Base-by-base conservation (phyloP, 2,329 filamentous ascomycete species). In the Talaromyces amestolkiae region DNA sequence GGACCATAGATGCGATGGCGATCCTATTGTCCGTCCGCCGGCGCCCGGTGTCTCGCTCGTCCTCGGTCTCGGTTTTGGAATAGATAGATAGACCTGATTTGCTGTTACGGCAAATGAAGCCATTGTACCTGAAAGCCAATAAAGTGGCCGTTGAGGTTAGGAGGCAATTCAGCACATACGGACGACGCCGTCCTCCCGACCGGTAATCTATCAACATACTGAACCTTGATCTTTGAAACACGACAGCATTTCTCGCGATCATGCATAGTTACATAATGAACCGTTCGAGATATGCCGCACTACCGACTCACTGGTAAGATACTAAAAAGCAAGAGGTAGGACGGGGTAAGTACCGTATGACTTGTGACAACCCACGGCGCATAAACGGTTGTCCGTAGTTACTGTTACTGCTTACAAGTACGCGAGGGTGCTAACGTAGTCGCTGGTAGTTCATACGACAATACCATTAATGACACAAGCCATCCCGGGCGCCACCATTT, bases 401-500 rank as follows among this genome's bases (percentile, higher is more conserved):
- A 24, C 3, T 47, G 2, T 7, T 6, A 7, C 27, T 31, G 27
- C 27, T 31, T 3, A 31, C 5, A 17, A 31, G 17, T 19, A 35
- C 7, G n/a, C 53, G 11, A 37, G 53, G 17, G 33, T 37, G 53
- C 53, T 56, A 56, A 15, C n/a, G 33, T 56, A 39, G 53, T 56
- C 53, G 33, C 53, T 7, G 6, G 31, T 43, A 35, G 35, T 58
- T 47, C 43, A n/a, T 58, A 58, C 9, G 47, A 33, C 56, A 58
- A 31, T 53, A 41, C 56, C 19, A 60, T 35, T 49, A 60, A n/a
- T n/a, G n/a, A n/a, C 58, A 27, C 24, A 45, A 65, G 39, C 31
- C 15, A 65, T 5, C 11, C 39, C 49, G 51, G 51, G 35, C 64
- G 24, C n/a, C 33, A 59, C 53, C 56, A 39, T 41, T 59, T 64